phyloP scores from a whole-genome alignment of 768 basidiomycete species.

The Lyophyllum semitale region DNA sequence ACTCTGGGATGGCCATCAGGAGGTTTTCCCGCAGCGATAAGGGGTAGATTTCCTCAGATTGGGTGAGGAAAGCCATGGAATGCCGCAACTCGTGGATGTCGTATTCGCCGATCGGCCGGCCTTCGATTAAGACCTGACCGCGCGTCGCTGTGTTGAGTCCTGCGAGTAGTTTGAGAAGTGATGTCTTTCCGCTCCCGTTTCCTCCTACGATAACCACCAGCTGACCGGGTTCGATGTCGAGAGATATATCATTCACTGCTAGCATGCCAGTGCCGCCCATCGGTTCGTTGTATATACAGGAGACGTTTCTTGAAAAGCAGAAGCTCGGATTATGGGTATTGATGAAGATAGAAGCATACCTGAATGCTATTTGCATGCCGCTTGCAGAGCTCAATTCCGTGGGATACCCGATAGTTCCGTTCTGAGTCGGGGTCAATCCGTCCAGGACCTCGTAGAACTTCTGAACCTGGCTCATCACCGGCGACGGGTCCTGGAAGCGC shows the following conservation, averaged over 20 bases:
- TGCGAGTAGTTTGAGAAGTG: slow-evolving; percentile 42
- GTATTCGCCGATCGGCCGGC: slow-evolving; percentile 32
- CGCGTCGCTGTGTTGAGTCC: slow-evolving; percentile 29
- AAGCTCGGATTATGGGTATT: background rate
- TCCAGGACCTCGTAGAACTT: slow-evolving; percentile 20
- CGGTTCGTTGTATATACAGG: slow-evolving; percentile 10
- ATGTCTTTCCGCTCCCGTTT: slow-evolving; percentile 48
- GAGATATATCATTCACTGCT: slow-evolving; percentile 30
- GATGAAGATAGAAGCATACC: slow-evolving; percentile 8
- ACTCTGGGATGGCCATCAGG: slow-evolving; percentile 28
- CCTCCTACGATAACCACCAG: slow-evolving; percentile 46
- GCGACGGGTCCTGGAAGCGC: slow-evolving; percentile 9
- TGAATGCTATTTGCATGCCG: slow-evolving; percentile 27
- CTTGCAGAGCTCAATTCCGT: slow-evolving; percentile 1
- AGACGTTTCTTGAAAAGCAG: slow-evolving; percentile 12
- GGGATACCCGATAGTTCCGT: slow-evolving; percentile 9
- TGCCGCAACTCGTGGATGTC: slow-evolving; percentile 32
- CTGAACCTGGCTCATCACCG: slow-evolving; percentile 15
- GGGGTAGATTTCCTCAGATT: slow-evolving; percentile 38
- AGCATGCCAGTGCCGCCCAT: slow-evolving; percentile 9
- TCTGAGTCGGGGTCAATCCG: background rate
- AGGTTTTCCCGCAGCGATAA: slow-evolving; percentile 39
- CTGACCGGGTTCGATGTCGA: slow-evolving; percentile 41
- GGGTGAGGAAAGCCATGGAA: slow-evolving; percentile 43
- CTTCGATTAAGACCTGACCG: slow-evolving; percentile 46